Conservation (phyloP, 2,329 filamentous ascomycete genomes). For the Aureobasidium sp. region DNA sequence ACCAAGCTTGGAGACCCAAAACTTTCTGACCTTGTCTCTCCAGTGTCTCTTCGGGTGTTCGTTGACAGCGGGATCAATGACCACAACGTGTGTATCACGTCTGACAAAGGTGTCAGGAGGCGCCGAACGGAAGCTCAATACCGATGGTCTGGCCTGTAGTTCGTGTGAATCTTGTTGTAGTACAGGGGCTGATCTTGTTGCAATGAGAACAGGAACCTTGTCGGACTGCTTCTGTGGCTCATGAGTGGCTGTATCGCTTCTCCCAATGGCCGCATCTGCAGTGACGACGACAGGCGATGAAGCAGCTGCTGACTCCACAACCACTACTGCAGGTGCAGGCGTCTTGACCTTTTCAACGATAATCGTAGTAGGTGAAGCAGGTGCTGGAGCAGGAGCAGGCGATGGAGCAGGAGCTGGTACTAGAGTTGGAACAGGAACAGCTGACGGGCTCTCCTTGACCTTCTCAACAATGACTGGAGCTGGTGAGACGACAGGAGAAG, state of each 20-base stretch:
- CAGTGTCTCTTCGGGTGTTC: neutral
- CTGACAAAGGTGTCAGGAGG: neutral
- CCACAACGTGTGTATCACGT: slow-evolving; percentile 4
- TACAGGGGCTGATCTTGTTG: neutral
- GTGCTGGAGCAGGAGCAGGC: neutral
- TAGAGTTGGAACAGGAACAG: neutral
- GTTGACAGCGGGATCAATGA: neutral
- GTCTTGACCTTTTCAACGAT: neutral
- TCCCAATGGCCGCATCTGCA: neutral
- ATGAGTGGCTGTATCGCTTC: neutral
- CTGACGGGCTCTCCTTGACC: neutral
- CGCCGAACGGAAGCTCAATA: neutral
- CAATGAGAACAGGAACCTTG: slow-evolving; percentile 1
- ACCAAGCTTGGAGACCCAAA: slow-evolving; percentile 2
- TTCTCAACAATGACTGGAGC: neutral
- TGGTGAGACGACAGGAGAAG: slow-evolving; percentile 2
- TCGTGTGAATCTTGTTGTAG: neutral
- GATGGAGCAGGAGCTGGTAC: neutral
- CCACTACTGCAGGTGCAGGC: neutral
- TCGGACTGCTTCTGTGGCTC: neutral
- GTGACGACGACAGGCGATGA: neutral
- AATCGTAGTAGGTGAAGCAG: neutral
- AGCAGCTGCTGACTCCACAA: neutral
- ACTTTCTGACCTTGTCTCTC: slow-evolving; percentile 9
- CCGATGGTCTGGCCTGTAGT: slow-evolving; percentile 2